A percentile compares a stretch with the other conserved stretches of the same genome.
Evolutionary conservation across 345 rosid species (phyloP).

Genomic region (Syzygium jambos): DNA sequence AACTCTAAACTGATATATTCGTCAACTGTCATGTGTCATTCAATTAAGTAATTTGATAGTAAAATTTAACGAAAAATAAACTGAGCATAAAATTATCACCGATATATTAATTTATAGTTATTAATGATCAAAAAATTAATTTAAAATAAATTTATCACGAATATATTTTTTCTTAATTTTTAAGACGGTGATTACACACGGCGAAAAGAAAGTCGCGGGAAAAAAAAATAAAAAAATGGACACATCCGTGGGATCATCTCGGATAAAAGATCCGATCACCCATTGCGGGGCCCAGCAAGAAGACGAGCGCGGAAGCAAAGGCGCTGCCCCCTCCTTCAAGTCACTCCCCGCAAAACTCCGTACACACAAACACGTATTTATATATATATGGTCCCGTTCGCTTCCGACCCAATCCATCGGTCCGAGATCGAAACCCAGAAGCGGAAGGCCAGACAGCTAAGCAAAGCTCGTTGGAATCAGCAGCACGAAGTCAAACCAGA

Average conservation of each 20-base stretch:
- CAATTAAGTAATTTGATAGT: too few species aligned
- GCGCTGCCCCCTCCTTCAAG: neutral
- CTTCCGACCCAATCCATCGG: neutral
- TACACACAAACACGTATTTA: neutral
- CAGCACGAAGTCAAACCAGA: neutral
- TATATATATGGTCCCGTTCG: neutral
- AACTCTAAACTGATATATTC: too few species aligned
- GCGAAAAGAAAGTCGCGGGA: too few species aligned
- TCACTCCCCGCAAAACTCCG: neutral
- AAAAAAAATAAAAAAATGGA: too few species aligned
- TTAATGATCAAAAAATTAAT: too few species aligned
- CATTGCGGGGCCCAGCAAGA: neutral
- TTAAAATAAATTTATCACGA: too few species aligned
- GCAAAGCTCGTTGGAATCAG: neutral
- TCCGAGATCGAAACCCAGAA: neutral
- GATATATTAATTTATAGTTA: too few species aligned
- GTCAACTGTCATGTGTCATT: too few species aligned
- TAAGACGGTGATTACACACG: too few species aligned
- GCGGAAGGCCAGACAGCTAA: neutral
- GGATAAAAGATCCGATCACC: neutral
- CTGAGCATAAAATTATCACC: too few species aligned
- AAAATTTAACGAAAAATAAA: too few species aligned
- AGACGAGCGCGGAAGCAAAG: neutral
- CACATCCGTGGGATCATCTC: neutral
- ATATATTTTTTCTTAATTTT: too few species aligned